phyloP scores from a whole-genome alignment of 2,329 filamentous ascomycete genomes.

The Aschersonia sp. region DNA sequence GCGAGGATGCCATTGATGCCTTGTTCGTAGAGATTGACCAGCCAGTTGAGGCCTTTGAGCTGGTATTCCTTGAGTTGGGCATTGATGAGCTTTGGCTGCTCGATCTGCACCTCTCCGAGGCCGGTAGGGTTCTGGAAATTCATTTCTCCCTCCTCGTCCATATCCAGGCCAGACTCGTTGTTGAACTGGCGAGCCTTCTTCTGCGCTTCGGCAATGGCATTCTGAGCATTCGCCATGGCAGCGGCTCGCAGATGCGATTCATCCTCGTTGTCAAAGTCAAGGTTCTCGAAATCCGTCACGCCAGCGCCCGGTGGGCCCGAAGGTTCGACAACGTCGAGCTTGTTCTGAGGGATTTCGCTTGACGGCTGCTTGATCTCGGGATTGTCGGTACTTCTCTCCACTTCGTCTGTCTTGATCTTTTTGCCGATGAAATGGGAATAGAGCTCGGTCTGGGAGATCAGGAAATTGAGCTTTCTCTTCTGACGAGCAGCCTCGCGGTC shows the following conservation, averaged over 20 bases:
- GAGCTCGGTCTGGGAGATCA: constrained; percentile 95
- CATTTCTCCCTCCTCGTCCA: constrained; percentile 91
- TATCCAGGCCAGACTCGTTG: constrained; percentile 44
- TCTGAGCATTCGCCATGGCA: constrained; percentile 90
- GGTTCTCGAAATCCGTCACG: constrained; percentile 85
- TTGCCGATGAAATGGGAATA: constrained; percentile 99
- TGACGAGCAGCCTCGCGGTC: constrained; percentile 95
- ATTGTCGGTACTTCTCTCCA: constrained; percentile 79
- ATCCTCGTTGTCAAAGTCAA: constrained; percentile 92
- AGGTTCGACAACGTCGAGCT: constrained; percentile 35
- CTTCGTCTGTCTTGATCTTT: constrained; percentile 96
- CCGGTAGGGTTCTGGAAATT: constrained; percentile 99
- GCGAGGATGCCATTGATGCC: constrained; percentile 98
- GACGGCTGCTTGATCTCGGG: constrained; percentile 48
- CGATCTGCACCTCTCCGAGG: constrained; percentile 83
- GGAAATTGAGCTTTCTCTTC: constrained; percentile 97
- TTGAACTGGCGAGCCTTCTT: constrained; percentile 90
- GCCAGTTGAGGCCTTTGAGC: constrained; percentile 97
- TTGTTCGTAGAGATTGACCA: constrained; percentile 97
- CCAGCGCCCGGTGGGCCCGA: constrained; percentile 45
- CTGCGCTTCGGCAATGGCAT: constrained; percentile 87
- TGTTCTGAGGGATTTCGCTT: constrained; percentile 22
- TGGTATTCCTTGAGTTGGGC: constrained; percentile 97
- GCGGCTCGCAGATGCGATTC: constrained; percentile 68
- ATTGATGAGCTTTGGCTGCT: constrained; percentile 85